Base-by-base conservation (phyloP, 495 filamentous ascomycete genomes). In the Penicillium cinerascens region DNA sequence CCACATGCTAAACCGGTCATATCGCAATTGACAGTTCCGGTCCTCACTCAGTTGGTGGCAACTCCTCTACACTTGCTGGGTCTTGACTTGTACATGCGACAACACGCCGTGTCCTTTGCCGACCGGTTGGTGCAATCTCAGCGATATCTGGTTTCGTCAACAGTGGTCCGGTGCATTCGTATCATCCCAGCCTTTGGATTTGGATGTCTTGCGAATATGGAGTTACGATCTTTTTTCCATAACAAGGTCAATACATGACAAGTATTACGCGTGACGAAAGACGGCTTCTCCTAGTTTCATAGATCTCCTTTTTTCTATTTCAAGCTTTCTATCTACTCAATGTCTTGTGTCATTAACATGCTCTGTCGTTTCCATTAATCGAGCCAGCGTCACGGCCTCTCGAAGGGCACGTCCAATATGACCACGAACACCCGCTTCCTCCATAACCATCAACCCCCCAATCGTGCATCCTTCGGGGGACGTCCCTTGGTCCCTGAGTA, bases 401-500 rank as follows among this genome's bases (percentile, higher is more conserved):
- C 74, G 52, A 17, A 77, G 38, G 21, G 65, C 68, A 23, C 70
- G 61, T 27, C 67, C 73, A 50, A 78, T 55, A 50, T 59, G 55
- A 0, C 73, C 71, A n/a, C 73, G 56, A 13, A 76, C 68, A 13
- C 63, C 71, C 2, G 54, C 66, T 51, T 75, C 71, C 54, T 77
- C 73, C 52, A 78, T 52, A 15, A 74, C 67, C 65, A 75, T 71
- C 42, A 74, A 52, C 1, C 74, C 74, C 0, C 67, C 72, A 57
- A 76, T 75, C 11, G 74, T 78, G 44, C 71, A 76, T 6, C 74
- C 73, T 36, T 68, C 72, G 0, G 72, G 69, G 3, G 71, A 68
- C 0, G 73, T 70, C 0, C 69, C 73, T 52, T 73, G 68, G 37
- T 76, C 73, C 29, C 60, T 61, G 15, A 78, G 47, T 20, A 69